Conservation (phyloP, 2,329 filamentous ascomycete species). For the Alternaria sp. region DNA sequence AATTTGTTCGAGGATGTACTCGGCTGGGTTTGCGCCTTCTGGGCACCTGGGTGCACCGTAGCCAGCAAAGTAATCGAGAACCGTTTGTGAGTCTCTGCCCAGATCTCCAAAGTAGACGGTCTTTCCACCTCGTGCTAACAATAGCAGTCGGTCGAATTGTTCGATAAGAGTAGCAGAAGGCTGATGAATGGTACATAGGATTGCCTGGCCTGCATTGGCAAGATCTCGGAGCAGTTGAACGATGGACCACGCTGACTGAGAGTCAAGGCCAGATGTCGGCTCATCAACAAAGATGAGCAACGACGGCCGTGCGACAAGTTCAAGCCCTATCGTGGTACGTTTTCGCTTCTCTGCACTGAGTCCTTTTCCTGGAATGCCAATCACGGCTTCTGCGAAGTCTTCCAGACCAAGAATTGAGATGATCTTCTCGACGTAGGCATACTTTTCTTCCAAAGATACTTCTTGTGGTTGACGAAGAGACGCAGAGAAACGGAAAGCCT, state of each 20-base stretch:
- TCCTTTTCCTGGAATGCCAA: slow-evolving; percentile 23
- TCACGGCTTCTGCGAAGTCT: slow-evolving; percentile 9
- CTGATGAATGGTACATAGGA: slow-evolving; percentile 94
- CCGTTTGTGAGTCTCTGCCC: slow-evolving; percentile 68
- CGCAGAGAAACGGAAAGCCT: slow-evolving; percentile 83
- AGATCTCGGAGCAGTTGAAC: slow-evolving; percentile 83
- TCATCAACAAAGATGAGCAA: slow-evolving; percentile 58
- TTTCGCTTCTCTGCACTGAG: slow-evolving; percentile 64
- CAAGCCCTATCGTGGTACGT: slow-evolving; percentile 65
- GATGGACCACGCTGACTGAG: slow-evolving; percentile 82
- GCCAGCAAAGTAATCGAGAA: slow-evolving; percentile 76
- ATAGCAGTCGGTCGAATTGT: slow-evolving; percentile 79
- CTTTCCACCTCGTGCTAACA: slow-evolving; percentile 74
- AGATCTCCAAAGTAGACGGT: slow-evolving; percentile 83
- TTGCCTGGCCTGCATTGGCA: slow-evolving; percentile 77
- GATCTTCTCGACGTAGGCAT: slow-evolving; percentile 72
- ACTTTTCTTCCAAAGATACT: not conserved
- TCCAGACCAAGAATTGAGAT: slow-evolving; percentile 90
- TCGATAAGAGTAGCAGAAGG: slow-evolving; percentile 91
- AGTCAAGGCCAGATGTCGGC: slow-evolving; percentile 83
- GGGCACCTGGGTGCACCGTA: slow-evolving; percentile 71
- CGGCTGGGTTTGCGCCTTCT: slow-evolving; percentile 75
- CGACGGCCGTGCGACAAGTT: slow-evolving; percentile 39
- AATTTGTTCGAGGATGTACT: slow-evolving; percentile 71
- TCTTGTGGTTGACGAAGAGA: slow-evolving; percentile 74